Conservation (phyloP, 331 rosid species). For the Pyrus hybrid region DNA sequence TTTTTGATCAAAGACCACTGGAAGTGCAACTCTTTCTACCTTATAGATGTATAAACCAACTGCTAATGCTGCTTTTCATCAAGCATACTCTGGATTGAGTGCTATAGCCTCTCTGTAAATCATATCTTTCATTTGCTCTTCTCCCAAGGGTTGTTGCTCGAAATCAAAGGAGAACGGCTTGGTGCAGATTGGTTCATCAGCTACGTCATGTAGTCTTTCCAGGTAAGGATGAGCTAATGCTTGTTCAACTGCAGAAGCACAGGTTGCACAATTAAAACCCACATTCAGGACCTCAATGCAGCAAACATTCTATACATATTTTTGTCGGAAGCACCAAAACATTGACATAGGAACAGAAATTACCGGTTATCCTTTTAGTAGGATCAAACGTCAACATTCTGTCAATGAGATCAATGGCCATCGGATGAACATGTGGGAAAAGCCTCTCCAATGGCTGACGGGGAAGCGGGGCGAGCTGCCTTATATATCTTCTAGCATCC, state of each 20-base stretch:
- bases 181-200: conserved; percentile 82
- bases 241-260: conserved; percentile 62
- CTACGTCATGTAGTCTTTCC: conserved; percentile 81
- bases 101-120: conserved; percentile 80
- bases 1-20: conserved; percentile 1
- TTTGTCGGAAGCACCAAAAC: conserved; percentile 1
- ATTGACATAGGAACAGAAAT: conserved; percentile 9
- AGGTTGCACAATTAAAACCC: neutral
- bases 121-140: conserved; percentile 94
- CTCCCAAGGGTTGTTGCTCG: conserved; percentile 69
- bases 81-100: conserved; percentile 71
- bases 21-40: neutral
- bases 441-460: conserved; percentile 64
- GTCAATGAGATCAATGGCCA: conserved; percentile 87
- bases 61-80: neutral
- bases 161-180: conserved; percentile 78
- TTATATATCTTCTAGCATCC: conserved; percentile 75
- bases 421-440: conserved; percentile 81
- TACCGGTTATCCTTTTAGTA: conserved; percentile 80
- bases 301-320: neutral
- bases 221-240: conserved; percentile 97
- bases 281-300: neutral
- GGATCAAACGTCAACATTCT: conserved; percentile 93
- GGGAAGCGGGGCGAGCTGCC: conserved; percentile 72
- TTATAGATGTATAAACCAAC: neutral